These are phyloP conservation scores for Conoideocrella luteorostrata DNA, from an alignment of 2,329 filamentous ascomycete species.

Conservation along the genomic window DNA sequence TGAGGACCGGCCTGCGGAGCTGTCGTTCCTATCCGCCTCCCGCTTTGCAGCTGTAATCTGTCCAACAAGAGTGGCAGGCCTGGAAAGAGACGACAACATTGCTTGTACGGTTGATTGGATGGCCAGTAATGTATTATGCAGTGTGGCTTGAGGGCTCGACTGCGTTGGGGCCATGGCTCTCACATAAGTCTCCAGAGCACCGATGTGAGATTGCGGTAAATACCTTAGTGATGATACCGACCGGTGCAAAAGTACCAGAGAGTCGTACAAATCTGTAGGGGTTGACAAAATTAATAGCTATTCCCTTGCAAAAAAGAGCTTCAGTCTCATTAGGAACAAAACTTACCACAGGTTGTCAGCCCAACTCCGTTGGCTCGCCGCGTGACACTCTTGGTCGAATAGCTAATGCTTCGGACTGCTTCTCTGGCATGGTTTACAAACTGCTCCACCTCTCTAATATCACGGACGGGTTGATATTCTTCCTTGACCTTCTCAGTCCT, in stretches of 20 bases:
- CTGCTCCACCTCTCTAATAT: conserved; percentile 82
- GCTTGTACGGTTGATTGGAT: conserved; percentile 81
- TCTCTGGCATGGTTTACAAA: conserved; percentile 89
- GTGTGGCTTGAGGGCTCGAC: conserved; percentile 63
- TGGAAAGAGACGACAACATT: conserved; percentile 69
- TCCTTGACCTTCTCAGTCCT: conserved; percentile 80
- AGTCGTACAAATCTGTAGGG: conserved; percentile 59
- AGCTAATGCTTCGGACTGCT: conserved; percentile 77
- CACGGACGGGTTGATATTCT: conserved; percentile 78
- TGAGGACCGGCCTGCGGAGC: conserved; percentile 65
- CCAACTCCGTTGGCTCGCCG: conserved; percentile 70
- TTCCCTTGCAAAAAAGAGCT: too few species aligned
- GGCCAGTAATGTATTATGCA: conserved; percentile 71
- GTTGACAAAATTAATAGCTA: too few species aligned
- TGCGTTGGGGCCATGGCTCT: conserved; percentile 59
- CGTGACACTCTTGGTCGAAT: conserved; percentile 74
- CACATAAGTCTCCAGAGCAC: conserved; percentile 68
- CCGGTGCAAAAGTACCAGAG: conserved; percentile 48
- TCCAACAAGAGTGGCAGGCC: conserved; percentile 70
- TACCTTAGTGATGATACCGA: conserved; percentile 53
- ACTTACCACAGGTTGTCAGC: conserved; percentile 54
- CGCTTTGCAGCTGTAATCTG: conserved; percentile 70
- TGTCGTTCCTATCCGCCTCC: conserved; percentile 70
- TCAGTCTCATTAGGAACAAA: too few species aligned
- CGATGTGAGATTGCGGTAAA: conserved; percentile 60